Evolutionary conservation across 495 filamentous ascomycete genomes (phyloP), one percentile per base, ranked within the genome.

Genomic region (Penicillium fimorum): DNA sequence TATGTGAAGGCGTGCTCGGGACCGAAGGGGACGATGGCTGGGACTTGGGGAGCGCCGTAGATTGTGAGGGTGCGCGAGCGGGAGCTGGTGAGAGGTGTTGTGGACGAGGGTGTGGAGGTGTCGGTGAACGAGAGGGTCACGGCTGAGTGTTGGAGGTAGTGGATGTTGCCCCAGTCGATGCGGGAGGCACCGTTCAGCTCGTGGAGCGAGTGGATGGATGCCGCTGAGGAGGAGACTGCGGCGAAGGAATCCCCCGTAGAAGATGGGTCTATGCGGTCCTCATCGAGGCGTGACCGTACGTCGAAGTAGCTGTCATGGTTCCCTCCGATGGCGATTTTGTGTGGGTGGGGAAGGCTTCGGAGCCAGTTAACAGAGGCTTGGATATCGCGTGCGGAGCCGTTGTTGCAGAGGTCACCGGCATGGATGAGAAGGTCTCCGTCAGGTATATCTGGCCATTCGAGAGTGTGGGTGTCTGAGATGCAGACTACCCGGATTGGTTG

Each of bases 251-350:
- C 35, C 1, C 38, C 37, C 0, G 38, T 35, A 1, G 60, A 45
- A 17, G 24, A 35, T 3, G 41, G 24, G 55, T 74, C 63, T 47
- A 70, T 65, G 53, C 66, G 68, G 55, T 82, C 79, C 44, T 79
- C 68, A 3, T 70, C 67, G 1, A 56, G 59, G 8, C 79, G 71
- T 7, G 78, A 79, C 5, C 76, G 69, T 18, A 70, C 61, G 63
- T 97, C 92, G 50, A 96, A 87, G 71, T 84, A 92, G 61, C 81
- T 82, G 63, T 96, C 92, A 69, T 96, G 91, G 68, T 96, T 96
- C n/a, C 93, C 93, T 54, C 84, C 81, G 56, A 97, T 87, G 37
- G 91, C 81, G 47, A 97, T 81, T 70, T 96, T 96, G 58, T 92
- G 78, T 32, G 72, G 70, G 62, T 96, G 91, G 1, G 87, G 85